phyloP scores from a whole-genome alignment of 306 rosid genomes.

The Malus domestica region DNA sequence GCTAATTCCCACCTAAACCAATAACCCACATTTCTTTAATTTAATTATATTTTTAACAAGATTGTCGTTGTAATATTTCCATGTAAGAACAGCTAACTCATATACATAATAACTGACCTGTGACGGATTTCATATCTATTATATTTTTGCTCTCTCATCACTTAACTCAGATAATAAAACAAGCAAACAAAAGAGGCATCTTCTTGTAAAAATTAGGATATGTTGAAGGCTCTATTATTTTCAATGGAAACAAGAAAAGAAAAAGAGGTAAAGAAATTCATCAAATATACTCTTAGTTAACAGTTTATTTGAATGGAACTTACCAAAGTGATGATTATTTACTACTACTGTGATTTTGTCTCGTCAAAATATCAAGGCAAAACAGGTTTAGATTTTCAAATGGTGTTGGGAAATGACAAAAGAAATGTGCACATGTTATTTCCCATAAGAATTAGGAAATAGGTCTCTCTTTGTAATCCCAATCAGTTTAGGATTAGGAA shows the following conservation, averaged over 20 bases:
- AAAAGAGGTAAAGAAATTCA: background rate
- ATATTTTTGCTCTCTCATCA: too few species aligned
- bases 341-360: too few species aligned
- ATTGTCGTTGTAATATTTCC: background rate
- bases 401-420: too few species aligned
- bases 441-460: too few species aligned
- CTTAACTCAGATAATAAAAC: too few species aligned
- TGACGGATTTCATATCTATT: too few species aligned
- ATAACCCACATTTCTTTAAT: background rate
- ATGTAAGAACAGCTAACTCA: background rate
- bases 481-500: too few species aligned
- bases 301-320: background rate
- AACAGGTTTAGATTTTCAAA: too few species aligned
- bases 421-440: too few species aligned
- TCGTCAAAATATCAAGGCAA: too few species aligned
- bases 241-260: background rate
- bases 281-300: background rate
- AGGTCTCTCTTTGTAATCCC: too few species aligned
- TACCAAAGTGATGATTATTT: background rate
- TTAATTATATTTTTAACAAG: background rate
- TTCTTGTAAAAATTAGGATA: background rate
- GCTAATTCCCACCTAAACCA: background rate
- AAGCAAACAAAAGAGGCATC: background rate
- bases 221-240: too few species aligned
- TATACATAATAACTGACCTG: background rate